Percentiles rank a stretch among this genome's conserved stretches.
These are phyloP conservation scores for Ceratobasidium theobromae DNA, from an alignment of 1,284 basidiomycete genomes.

Conservation along the genomic window DNA sequence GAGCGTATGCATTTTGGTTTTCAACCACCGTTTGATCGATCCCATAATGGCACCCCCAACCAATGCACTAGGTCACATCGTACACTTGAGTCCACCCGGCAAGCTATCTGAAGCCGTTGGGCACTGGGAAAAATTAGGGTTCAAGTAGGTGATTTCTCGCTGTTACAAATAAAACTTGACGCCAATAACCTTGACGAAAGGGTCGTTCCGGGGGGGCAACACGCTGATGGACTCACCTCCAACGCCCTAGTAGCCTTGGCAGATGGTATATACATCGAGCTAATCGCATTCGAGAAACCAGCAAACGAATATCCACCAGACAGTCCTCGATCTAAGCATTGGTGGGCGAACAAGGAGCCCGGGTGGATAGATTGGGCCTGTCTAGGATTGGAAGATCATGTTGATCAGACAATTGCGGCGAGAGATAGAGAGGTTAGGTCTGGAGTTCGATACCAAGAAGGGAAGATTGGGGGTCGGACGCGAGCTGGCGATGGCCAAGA, in stretches of 20 bases:
- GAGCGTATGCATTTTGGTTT: background rate
- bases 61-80: slow-evolving; percentile 62
- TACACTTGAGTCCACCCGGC: slow-evolving; percentile 65
- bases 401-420: slow-evolving; percentile 56
- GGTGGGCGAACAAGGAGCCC: slow-evolving; percentile 55
- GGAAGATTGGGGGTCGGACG: slow-evolving; percentile 54
- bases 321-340: slow-evolving; percentile 50
- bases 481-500: slow-evolving; percentile 52
- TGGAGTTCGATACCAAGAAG: slow-evolving; percentile 48
- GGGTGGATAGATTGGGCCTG: slow-evolving; percentile 70
- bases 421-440: slow-evolving; percentile 47
- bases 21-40: background rate
- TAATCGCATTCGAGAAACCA: slow-evolving; percentile 62
- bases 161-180: background rate
- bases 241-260: slow-evolving; percentile 64
- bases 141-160: slow-evolving; percentile 51
- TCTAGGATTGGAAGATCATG: slow-evolving; percentile 48
- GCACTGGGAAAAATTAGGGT: slow-evolving; percentile 61
- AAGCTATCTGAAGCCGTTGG: slow-evolving; percentile 53
- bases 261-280: slow-evolving; percentile 66
- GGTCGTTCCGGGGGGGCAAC: slow-evolving; percentile 62
- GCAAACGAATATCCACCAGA: slow-evolving; percentile 52
- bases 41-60: slow-evolving; percentile 43
- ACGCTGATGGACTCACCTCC: slow-evolving; percentile 60
- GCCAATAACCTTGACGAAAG: slow-evolving; percentile 16